A percentile compares a stretch with the other conserved stretches of the same genome.
Conservation (phyloP, 371 early-diverging fungal genomes). For the Mortierella sp. region DNA sequence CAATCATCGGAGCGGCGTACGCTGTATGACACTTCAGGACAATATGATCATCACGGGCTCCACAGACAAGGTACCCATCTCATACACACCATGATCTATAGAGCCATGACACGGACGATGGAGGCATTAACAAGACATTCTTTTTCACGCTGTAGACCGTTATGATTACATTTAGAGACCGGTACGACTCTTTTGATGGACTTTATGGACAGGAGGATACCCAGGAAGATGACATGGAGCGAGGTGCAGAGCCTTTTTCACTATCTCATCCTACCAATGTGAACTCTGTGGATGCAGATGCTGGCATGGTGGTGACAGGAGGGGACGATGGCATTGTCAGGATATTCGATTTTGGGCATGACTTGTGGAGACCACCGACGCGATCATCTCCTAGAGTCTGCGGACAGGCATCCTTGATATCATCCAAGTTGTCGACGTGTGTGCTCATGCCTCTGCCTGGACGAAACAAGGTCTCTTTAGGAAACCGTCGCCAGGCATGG, state of each 20-base stretch:
- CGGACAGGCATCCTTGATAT: constrained; percentile 45
- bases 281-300: constrained; percentile 40
- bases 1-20: constrained; percentile 30
- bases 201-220: constrained; percentile 4
- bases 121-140: too few relatives aligned
- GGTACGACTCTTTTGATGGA: constrained; percentile 17
- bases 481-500: constrained; percentile 51
- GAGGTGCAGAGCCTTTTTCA: constrained; percentile 26
- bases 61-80: constrained; percentile 35
- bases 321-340: constrained; percentile 41
- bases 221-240: neutral
- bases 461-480: constrained; percentile 36
- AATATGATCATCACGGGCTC: constrained; percentile 51
- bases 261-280: constrained; percentile 23
- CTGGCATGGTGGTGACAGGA: constrained; percentile 40
- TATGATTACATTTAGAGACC: constrained; percentile 38
- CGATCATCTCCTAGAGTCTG: constrained; percentile 46
- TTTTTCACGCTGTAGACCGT: constrained; percentile 11
- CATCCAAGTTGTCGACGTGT: constrained; percentile 36
- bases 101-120: too few relatives aligned
- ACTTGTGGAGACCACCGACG: constrained; percentile 45
- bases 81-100: too few relatives aligned
- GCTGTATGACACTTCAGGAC: constrained; percentile 41
- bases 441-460: constrained; percentile 43
- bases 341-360: constrained; percentile 46